phyloP scores from a whole-genome alignment of 2,329 filamentous ascomycete species.

The Calonectria honghensis region DNA sequence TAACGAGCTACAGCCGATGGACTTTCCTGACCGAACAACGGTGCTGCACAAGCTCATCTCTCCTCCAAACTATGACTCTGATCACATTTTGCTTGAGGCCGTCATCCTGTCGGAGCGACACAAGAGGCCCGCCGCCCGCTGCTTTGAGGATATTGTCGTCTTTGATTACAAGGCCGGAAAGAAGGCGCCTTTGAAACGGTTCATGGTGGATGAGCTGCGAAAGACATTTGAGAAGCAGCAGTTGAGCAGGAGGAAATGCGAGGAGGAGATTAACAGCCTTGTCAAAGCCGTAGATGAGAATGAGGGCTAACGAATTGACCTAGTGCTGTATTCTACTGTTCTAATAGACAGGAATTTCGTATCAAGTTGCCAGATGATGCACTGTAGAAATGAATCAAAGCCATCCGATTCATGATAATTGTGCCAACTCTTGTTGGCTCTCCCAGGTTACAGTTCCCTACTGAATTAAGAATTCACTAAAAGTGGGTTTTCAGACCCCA shows the following conservation, averaged over 20 bases:
- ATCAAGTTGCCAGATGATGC: neutral
- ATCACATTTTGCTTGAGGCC: conserved; percentile 75
- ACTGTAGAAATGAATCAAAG: neutral
- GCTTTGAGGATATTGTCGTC: conserved; percentile 72
- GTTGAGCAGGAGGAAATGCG: conserved; percentile 41
- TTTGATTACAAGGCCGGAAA: conserved; percentile 58
- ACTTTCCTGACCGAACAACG: conserved; percentile 86
- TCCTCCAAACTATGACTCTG: conserved; percentile 64
- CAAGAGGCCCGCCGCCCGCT: conserved; percentile 82
- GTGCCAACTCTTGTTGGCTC: no score
- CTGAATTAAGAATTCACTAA: neutral
- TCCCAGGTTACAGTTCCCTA: no score
- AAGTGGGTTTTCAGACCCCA: conserved; percentile 37
- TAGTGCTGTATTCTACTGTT: neutral
- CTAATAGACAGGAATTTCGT: neutral
- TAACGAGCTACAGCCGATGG: conserved; percentile 78
- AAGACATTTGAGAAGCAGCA: conserved; percentile 61
- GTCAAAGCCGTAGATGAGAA: conserved; percentile 29
- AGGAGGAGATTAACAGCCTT: conserved; percentile 43
- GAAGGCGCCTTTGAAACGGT: conserved; percentile 63
- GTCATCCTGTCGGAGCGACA: conserved; percentile 85
- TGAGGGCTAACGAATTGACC: neutral
- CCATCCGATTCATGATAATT: neutral
- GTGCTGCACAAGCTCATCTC: conserved; percentile 86
- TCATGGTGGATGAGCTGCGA: conserved; percentile 63